Evolutionary conservation across 2,329 filamentous ascomycete species (phyloP).

Genomic region (Xylaria sp.): DNA sequence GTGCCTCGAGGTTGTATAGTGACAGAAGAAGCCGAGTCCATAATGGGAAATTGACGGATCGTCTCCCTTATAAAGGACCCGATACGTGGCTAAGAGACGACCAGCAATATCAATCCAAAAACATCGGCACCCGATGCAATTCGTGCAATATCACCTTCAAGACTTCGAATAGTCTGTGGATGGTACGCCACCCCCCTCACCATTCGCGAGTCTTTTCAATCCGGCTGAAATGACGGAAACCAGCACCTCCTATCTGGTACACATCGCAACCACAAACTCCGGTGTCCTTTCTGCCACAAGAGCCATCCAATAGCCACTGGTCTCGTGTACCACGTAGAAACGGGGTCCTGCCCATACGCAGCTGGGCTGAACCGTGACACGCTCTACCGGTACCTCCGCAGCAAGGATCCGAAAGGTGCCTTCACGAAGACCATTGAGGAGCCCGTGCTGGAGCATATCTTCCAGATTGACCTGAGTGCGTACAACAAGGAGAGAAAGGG

Average conservation of each 20-base stretch:
- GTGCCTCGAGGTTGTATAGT: neutral
- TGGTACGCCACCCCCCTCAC: conserved; percentile 25
- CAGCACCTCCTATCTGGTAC: conserved; percentile 51
- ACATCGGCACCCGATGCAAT: conserved; percentile 32
- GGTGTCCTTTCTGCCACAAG: conserved; percentile 51
- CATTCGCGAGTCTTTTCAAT: neutral
- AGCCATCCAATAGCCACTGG: conserved; percentile 47
- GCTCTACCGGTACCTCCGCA: conserved; percentile 42
- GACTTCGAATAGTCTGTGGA: conserved; percentile 29
- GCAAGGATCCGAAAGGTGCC: conserved; percentile 41
- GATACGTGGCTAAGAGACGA: conserved; percentile 18
- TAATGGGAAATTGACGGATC: too few relatives aligned
- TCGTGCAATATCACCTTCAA: conserved; percentile 33
- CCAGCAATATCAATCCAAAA: conserved; percentile 26
- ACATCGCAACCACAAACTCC: conserved; percentile 42
- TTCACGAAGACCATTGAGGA: conserved; percentile 40
- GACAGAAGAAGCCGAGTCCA: too few relatives aligned
- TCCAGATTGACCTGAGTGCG: neutral
- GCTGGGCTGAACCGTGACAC: conserved; percentile 34
- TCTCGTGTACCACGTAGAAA: conserved; percentile 52
- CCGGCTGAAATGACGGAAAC: neutral
- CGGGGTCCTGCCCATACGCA: conserved; percentile 46
- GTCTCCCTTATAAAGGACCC: conserved; percentile 9
- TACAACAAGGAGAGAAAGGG: conserved; percentile 7
- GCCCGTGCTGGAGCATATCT: conserved; percentile 4